A percentile compares a stretch with the other conserved stretches of the same genome.
Evolutionary conservation across 371 early-diverging fungal species (phyloP).

Genomic region (Gilbertella persicaria): DNA sequence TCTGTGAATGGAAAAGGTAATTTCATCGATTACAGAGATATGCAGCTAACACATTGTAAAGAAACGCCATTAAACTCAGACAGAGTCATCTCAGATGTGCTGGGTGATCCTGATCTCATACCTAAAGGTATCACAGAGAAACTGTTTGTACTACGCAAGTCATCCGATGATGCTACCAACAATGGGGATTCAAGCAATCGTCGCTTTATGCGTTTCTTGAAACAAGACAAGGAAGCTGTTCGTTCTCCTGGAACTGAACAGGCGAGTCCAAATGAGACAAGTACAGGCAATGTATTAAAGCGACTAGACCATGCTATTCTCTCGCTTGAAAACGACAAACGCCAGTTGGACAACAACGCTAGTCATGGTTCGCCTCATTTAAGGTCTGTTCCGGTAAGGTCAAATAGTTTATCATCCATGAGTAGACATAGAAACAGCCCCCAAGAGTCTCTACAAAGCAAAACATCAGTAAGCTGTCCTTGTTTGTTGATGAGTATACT

Average conservation of each 20-base stretch:
- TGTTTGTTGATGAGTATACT: not conserved
- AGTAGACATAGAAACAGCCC: not conserved
- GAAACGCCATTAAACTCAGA: conserved; percentile 15
- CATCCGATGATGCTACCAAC: not conserved
- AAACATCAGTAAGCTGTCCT: not conserved
- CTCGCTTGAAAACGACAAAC: conserved; percentile 27
- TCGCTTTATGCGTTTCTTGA: conserved; percentile 9
- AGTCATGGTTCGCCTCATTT: not conserved
- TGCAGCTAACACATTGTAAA: not conserved
- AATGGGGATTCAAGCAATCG: conserved; percentile 2
- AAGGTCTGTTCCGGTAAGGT: conserved; percentile 3
- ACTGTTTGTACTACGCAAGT: conserved; percentile 35
- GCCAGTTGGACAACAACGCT: conserved; percentile 12
- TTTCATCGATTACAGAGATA: too few species aligned
- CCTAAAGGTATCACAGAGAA: conserved; percentile 36
- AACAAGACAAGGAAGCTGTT: conserved; percentile 2
- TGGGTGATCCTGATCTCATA: conserved; percentile 18
- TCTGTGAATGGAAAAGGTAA: conserved; percentile 18
- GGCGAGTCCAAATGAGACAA: conserved; percentile 3
- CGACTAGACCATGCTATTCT: conserved; percentile 30
- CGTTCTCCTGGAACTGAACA: not conserved
- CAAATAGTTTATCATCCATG: conserved; percentile 20
- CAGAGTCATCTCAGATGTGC: conserved; percentile 15
- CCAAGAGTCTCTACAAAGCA: not conserved
- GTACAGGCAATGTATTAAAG: conserved; percentile 25